phyloP scores from a whole-genome alignment of 768 basidiomycete species.

The Pluteus cervinus region DNA sequence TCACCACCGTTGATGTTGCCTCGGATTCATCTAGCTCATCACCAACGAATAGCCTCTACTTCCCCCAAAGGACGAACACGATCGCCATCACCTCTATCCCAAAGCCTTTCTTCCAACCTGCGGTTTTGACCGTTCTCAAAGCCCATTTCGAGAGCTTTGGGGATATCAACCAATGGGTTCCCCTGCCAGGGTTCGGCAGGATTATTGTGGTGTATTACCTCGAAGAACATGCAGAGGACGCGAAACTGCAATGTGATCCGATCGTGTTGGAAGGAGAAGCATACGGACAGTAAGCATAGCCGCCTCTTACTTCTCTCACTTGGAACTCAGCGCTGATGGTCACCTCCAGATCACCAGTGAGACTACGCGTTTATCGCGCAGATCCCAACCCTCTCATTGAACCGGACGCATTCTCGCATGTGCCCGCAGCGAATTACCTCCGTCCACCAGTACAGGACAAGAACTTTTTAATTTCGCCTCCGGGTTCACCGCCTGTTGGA shows the following conservation, averaged over 20 bases:
- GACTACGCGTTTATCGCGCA: slow-evolving; percentile 67
- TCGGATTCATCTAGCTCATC: too few species aligned
- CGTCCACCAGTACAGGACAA: slow-evolving; percentile 77
- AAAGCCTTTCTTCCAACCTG: slow-evolving; percentile 67
- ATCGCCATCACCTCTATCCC: slow-evolving; percentile 78
- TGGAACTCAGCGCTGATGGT: slow-evolving; percentile 5
- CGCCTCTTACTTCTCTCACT: slow-evolving; percentile 7
- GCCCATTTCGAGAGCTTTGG: slow-evolving; percentile 76
- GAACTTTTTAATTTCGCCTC: slow-evolving; percentile 97
- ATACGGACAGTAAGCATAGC: slow-evolving; percentile 44
- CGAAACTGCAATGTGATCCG: slow-evolving; percentile 61
- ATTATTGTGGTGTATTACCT: slow-evolving; percentile 75
- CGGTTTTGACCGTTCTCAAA: slow-evolving; percentile 58
- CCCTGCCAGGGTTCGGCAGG: slow-evolving; percentile 73
- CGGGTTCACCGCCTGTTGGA: slow-evolving; percentile 94
- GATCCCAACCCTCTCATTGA: slow-evolving; percentile 59
- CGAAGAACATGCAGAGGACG: slow-evolving; percentile 59
- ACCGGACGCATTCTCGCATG: slow-evolving; percentile 14
- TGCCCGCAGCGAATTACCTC: slow-evolving; percentile 51
- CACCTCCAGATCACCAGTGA: slow-evolving; percentile 36
- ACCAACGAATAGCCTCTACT: too few species aligned
- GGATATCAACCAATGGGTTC: slow-evolving; percentile 85
- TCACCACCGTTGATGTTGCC: too few species aligned
- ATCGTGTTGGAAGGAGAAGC: slow-evolving; percentile 51
- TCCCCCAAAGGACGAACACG: slow-evolving; percentile 73